Conservation (phyloP, 805 yeast species). For the Candida adriatica region DNA sequence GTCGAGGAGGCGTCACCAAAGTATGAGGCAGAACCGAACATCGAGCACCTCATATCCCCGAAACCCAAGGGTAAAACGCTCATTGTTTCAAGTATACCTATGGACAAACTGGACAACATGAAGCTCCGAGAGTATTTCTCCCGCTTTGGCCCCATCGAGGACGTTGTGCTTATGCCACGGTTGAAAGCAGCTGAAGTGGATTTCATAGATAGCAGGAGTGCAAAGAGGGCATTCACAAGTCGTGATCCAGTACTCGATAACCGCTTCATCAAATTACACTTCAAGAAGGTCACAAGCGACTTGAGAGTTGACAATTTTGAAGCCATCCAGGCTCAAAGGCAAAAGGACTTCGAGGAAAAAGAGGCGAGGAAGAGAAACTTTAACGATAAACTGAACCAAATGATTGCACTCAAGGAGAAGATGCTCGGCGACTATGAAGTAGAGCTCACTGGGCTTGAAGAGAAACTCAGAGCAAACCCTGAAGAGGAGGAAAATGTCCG, state of each 20-base stretch:
- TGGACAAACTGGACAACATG: slow-evolving; percentile 32
- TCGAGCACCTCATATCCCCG: slow-evolving; percentile 7
- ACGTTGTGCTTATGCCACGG: slow-evolving; percentile 24
- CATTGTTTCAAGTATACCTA: slow-evolving; percentile 37
- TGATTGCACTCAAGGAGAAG: slow-evolving; percentile 28
- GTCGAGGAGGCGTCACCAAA: slow-evolving; percentile 1
- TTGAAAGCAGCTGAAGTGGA: slow-evolving; percentile 32
- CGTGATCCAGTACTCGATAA: slow-evolving; percentile 41
- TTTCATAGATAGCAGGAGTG: slow-evolving; percentile 30
- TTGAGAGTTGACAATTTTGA: slow-evolving; percentile 33
- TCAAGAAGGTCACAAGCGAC: slow-evolving; percentile 21
- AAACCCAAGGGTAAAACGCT: slow-evolving; percentile 16
- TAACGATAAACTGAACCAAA: slow-evolving; percentile 26
- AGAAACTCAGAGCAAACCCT: slow-evolving; percentile 12
- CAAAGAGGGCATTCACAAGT: slow-evolving; percentile 35
- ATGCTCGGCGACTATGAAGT: slow-evolving; percentile 29
- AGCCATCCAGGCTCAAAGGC: slow-evolving; percentile 32
- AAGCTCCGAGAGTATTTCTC: slow-evolving; percentile 29
- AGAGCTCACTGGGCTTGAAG: slow-evolving; percentile 18
- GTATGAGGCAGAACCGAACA: slow-evolving; percentile 3
- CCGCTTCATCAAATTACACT: slow-evolving; percentile 41
- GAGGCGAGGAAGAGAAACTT: slow-evolving; percentile 27
- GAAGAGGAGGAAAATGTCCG: slow-evolving; percentile 11
- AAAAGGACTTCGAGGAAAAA: slow-evolving; percentile 34
- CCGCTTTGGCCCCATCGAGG: slow-evolving; percentile 33